Conservation (phyloP, 2,329 filamentous ascomycete genomes). For the Cladosporium velox region DNA sequence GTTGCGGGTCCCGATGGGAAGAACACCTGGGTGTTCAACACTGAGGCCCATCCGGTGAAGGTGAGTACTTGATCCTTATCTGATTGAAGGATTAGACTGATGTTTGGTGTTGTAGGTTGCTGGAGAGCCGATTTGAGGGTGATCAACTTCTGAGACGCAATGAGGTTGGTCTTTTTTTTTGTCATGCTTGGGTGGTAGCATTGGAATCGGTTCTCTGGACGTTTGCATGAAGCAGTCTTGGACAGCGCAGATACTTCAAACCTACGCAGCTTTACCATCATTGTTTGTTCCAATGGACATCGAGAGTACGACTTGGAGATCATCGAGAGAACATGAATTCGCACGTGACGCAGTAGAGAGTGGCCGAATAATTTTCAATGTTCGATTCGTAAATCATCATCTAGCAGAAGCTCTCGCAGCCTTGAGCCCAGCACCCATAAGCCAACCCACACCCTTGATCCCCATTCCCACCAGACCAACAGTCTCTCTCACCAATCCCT, state of each 20-base stretch:
- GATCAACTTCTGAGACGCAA: background rate
- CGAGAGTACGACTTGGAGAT: background rate
- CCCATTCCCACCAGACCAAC: conserved; percentile 44
- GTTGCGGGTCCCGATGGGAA: conserved; percentile 29
- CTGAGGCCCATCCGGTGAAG: conserved; percentile 64
- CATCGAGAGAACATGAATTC: background rate
- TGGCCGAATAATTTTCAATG: background rate
- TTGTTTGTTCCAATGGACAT: too few relatives aligned
- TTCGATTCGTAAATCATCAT: background rate
- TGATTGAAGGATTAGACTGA: background rate
- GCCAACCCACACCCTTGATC: conserved; percentile 46
- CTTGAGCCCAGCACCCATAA: conserved; percentile 46
- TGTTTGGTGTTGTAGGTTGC: background rate
- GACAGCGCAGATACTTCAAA: background rate
- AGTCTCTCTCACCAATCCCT: conserved; percentile 42
- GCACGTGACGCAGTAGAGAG: background rate
- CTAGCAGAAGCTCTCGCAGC: conserved; percentile 33
- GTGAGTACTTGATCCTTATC: too few relatives aligned
- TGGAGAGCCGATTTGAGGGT: background rate
- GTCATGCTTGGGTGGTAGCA: background rate
- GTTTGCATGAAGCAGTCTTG: too few relatives aligned
- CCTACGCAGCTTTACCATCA: background rate
- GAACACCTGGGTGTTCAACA: conserved; percentile 64
- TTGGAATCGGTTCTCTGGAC: background rate
- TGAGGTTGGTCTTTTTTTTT: background rate